Base-by-base conservation (phyloP, 140 eudicot genomes). In the Flaveria floridana region DNA sequence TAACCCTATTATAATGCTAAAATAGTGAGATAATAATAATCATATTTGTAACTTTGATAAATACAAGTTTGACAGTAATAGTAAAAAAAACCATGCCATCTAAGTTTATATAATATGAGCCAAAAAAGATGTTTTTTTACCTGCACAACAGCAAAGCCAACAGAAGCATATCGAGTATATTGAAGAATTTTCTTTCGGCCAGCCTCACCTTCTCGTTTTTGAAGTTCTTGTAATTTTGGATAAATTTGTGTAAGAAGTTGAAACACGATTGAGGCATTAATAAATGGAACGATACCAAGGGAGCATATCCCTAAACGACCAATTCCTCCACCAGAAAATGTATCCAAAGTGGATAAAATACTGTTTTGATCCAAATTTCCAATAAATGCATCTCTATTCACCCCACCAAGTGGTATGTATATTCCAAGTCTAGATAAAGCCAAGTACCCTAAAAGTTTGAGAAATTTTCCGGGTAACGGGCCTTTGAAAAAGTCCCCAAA, bases 201-300 rank as follows among this genome's bases (percentile, higher is more conserved):
- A 7, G 97, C 95, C 77, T 91, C 97, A 19, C 99, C 99, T 85
- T 95, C 99, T 83, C 87, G 61, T 74, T 95, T 94, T 76, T 95
- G 96, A 13, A 95, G 96, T 71, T 95, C 99, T 89, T 95, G 99
- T 86, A 95, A 80, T 70, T 95, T 95, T n/a, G 99, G 99, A 72
- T 95, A 91, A 64, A 95, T 78, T 84, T 95, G 97, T 19, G 97
- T 74, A 51, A 95, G 91, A 72, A 95, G 96, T 85, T 95, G 99
- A 83, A 95, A 91, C 77, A 95, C 99, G 65, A 95, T 95, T 50
- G 90, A 90, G 15, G 97, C 97, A 79, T 95, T 95, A 82, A 95
- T 95, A 25, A 91, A 95, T 0, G 97, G 97, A 72, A 91, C 99
- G 72, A 95, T 95, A 26, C 99, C 99, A 80, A 95, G 99, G 7